Evolutionary conservation across 1,139 yeast genomes (phyloP).

Genomic region (Geotrichum candidum): DNA sequence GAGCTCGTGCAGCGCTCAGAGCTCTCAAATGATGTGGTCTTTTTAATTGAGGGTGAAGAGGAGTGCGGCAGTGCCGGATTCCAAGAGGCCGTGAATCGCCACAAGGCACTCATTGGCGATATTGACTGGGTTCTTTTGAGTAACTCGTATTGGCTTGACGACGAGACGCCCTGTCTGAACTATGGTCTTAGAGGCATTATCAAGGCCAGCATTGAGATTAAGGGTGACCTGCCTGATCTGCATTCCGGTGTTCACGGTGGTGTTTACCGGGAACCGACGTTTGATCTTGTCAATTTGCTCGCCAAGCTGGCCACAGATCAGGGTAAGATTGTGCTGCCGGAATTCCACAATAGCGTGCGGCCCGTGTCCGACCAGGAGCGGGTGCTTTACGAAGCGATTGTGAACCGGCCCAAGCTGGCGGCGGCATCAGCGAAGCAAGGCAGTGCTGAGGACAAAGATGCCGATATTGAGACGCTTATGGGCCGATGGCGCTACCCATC

Average conservation of each 20-base stretch:
- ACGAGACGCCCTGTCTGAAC: slow-evolving; percentile 79
- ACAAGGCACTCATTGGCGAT: slow-evolving; percentile 50
- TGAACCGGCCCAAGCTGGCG: slow-evolving; percentile 35
- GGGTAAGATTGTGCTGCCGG: slow-evolving; percentile 60
- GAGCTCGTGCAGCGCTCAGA: slow-evolving; percentile 51
- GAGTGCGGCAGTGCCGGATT: slow-evolving; percentile 90
- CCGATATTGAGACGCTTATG: slow-evolving; percentile 38
- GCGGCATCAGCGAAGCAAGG: background rate
- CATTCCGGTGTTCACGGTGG: slow-evolving; percentile 99
- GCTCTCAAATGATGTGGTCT: slow-evolving; percentile 68
- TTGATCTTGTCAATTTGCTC: slow-evolving; percentile 71
- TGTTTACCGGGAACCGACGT: slow-evolving; percentile 77
- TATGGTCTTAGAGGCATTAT: slow-evolving; percentile 92
- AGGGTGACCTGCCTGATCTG: slow-evolving; percentile 73
- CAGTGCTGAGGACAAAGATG: background rate
- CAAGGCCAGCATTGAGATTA: slow-evolving; percentile 65
- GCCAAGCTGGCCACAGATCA: slow-evolving; percentile 52
- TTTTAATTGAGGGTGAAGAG: slow-evolving; percentile 90
- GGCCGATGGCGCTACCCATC: slow-evolving; percentile 93
- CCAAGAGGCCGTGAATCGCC: slow-evolving; percentile 51
- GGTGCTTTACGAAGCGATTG: slow-evolving; percentile 56
- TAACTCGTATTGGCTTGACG: slow-evolving; percentile 93
- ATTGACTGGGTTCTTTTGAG: slow-evolving; percentile 88
- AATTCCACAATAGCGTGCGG: slow-evolving; percentile 60
- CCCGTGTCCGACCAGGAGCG: slow-evolving; percentile 53